phyloP scores from a whole-genome alignment of 768 basidiomycete species.

The Imleria badia region DNA sequence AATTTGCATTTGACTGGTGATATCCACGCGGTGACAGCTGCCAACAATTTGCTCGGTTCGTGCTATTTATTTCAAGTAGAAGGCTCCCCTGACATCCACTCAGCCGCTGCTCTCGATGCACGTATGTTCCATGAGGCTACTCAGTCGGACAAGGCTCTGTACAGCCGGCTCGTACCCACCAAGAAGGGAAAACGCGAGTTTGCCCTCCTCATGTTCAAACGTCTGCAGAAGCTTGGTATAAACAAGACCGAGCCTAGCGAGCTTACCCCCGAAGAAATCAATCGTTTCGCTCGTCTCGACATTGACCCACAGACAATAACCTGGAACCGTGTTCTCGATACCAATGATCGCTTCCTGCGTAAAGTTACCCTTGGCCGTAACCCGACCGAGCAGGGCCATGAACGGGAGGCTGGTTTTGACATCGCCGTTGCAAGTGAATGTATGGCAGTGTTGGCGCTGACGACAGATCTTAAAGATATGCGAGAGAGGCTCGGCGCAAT shows the following conservation, averaged over 20 bases:
- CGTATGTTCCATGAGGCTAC: constrained; percentile 98
- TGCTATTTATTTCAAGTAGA: not conserved
- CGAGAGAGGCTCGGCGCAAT: constrained; percentile 88
- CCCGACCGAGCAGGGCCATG: constrained; percentile 84
- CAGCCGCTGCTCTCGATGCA: constrained; percentile 94
- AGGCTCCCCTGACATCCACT: constrained; percentile 1
- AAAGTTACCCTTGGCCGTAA: constrained; percentile 92
- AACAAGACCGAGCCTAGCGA: constrained; percentile 91
- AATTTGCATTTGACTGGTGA: constrained; percentile 96
- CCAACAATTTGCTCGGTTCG: constrained; percentile 91
- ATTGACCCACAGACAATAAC: constrained; percentile 90
- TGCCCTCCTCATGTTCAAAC: constrained; percentile 94
- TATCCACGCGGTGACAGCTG: constrained; percentile 96
- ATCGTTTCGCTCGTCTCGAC: constrained; percentile 86
- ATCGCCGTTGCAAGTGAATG: constrained; percentile 97
- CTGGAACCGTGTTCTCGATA: constrained; percentile 97
- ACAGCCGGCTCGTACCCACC: constrained; percentile 84
- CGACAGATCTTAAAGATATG: constrained; percentile 89
- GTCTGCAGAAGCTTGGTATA: constrained; percentile 93
- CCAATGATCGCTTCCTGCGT: constrained; percentile 95
- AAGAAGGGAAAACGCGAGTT: constrained; percentile 96
- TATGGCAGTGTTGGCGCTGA: constrained; percentile 96
- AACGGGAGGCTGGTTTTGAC: constrained; percentile 90
- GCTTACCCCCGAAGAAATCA: constrained; percentile 90
- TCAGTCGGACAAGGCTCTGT: constrained; percentile 93